Conservation (phyloP, 2,329 filamentous ascomycete genomes). For the Triangularia verruculosa region DNA sequence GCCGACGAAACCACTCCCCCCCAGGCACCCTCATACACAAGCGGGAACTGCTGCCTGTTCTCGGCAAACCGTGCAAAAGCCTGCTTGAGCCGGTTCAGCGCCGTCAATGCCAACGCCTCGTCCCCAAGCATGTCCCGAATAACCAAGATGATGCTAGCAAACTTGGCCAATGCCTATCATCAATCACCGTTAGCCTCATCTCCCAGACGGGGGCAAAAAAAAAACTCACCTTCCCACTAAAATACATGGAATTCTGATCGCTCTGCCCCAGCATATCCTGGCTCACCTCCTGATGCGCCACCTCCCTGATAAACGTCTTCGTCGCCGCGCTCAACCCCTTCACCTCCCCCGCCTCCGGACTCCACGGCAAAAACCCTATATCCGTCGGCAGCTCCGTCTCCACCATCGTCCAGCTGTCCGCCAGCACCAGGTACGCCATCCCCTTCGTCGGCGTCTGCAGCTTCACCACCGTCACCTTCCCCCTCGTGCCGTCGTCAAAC, state of each 20-base stretch:
- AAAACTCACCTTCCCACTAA: constrained; percentile 69
- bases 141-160: constrained; percentile 65
- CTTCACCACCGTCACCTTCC: constrained; percentile 51
- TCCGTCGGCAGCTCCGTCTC: constrained; percentile 69
- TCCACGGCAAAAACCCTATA: constrained; percentile 80
- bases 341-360: constrained; percentile 49
- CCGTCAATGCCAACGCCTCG: constrained; percentile 51
- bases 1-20: constrained; percentile 77
- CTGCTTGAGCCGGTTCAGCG: constrained; percentile 60
- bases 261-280: constrained; percentile 73
- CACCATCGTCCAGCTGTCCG: constrained; percentile 72
- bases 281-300: constrained; percentile 69
- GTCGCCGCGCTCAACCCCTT: constrained; percentile 49
- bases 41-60: constrained; percentile 65
- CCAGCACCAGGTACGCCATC: constrained; percentile 66
- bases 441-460: constrained; percentile 86
- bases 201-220: constrained; percentile 22
- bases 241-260: constrained; percentile 86
- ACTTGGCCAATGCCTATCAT: constrained; percentile 66
- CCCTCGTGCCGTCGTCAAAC: constrained; percentile 61
- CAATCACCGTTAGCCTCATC: constrained; percentile 12
- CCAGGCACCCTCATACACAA: constrained; percentile 71
- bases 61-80: constrained; percentile 64
- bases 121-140: constrained; percentile 63
- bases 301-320: constrained; percentile 55